phyloP scores from a whole-genome alignment of 139 green algal genomes.

The Limnomonas spitsbergensis region DNA sequence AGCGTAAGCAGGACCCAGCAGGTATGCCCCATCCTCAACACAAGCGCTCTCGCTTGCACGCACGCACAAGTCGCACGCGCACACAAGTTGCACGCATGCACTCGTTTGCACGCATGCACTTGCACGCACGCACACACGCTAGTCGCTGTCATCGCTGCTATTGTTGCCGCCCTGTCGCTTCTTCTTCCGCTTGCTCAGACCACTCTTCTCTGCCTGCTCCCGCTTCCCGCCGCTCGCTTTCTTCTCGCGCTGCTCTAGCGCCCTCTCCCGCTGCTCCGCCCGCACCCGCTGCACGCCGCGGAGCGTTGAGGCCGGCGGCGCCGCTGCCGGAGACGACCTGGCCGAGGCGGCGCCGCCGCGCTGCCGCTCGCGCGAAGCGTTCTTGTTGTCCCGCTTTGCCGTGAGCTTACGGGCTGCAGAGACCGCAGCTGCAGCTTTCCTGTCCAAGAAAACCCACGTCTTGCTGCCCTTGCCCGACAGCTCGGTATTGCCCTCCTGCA shows the following conservation, averaged over 20 bases:
- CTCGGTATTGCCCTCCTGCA: constrained; percentile 1
- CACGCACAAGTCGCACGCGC: no score
- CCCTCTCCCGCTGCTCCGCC: background rate
- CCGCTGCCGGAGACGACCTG: no score
- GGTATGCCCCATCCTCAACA: no score
- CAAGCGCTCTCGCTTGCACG: no score
- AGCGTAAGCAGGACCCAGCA: no score
- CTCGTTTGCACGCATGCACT: no score
- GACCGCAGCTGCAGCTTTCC: background rate
- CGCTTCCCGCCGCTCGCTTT: no score
- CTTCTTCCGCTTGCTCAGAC: background rate
- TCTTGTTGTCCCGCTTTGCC: background rate
- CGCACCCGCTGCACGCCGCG: background rate
- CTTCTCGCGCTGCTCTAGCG: no score
- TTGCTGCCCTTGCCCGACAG: background rate
- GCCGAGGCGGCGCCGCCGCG: no score
- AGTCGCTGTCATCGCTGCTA: background rate
- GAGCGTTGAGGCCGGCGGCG: background rate
- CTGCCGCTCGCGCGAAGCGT: no score
- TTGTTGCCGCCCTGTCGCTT: background rate
- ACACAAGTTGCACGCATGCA: no score
- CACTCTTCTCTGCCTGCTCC: background rate
- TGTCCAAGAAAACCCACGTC: constrained; percentile 10
- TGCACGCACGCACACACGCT: background rate
- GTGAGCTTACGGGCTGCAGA: background rate